These are phyloP conservation scores for Nosema granulosis DNA, from an alignment of 371 early-diverging fungal genomes.

Conservation along the genomic window DNA sequence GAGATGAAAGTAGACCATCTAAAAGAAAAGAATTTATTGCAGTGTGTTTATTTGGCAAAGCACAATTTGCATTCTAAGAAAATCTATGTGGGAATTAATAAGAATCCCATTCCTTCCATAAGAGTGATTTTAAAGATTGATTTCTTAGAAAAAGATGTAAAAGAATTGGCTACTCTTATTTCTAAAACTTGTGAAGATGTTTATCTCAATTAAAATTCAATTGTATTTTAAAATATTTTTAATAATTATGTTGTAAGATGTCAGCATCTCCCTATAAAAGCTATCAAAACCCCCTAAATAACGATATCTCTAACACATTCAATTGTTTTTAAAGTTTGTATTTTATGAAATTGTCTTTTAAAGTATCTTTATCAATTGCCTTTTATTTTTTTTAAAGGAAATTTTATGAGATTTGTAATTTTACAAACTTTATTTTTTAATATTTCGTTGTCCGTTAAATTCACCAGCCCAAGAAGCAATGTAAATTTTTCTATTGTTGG, in stretches of 20 bases:
- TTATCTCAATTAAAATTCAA: not conserved
- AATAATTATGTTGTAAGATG: not conserved
- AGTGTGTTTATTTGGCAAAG: not conserved
- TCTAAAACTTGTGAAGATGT: conserved; percentile 15
- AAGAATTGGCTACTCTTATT: conserved; percentile 4
- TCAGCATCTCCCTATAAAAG: too few relatives aligned
- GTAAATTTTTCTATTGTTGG: not conserved
- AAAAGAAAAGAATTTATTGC: not conserved
- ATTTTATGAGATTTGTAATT: conserved; percentile 36
- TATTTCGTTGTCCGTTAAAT: not conserved
- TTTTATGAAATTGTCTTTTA: not conserved
- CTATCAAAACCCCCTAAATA: too few relatives aligned
- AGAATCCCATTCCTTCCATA: conserved; percentile 41
- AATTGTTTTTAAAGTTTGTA: not conserved
- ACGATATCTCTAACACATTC: too few relatives aligned
- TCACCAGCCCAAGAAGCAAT: not conserved
- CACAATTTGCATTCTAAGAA: conserved; percentile 3
- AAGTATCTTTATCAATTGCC: not conserved
- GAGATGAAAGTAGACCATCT: conserved; percentile 3
- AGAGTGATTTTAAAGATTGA: conserved; percentile 41
- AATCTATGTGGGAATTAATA: conserved; percentile 29
- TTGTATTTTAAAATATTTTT: not conserved
- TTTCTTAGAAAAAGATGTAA: conserved; percentile 17
- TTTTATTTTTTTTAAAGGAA: conserved; percentile 42
- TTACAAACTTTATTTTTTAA: not conserved